Evolutionary conservation across 2,329 filamentous ascomycete genomes (phyloP).

Genomic region (Pleomassaria siparia): DNA sequence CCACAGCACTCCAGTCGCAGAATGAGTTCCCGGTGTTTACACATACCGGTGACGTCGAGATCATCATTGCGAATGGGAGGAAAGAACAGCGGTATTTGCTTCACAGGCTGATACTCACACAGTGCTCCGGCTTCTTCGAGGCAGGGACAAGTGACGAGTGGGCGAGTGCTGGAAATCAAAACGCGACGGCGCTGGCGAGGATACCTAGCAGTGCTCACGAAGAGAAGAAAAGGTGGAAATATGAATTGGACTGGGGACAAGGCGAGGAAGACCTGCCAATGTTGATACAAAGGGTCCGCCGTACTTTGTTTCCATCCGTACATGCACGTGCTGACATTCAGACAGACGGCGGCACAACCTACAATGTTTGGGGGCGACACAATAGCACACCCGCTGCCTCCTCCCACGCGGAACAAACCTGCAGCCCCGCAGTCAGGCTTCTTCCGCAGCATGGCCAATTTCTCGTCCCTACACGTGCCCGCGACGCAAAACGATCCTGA

Average conservation of each 20-base stretch:
- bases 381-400: constrained; percentile 45
- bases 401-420: constrained; percentile 63
- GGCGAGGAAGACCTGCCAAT: constrained; percentile 77
- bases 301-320: background rate
- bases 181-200: constrained; percentile 40
- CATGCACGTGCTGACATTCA: constrained; percentile 14
- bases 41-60: constrained; percentile 90
- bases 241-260: constrained; percentile 78
- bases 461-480: constrained; percentile 58
- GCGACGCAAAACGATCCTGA: constrained; percentile 55
- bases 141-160: constrained; percentile 80
- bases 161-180: constrained; percentile 51
- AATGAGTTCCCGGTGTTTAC: constrained; percentile 94
- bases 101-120: constrained; percentile 81
- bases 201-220: constrained; percentile 43
- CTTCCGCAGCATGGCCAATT: constrained; percentile 85
- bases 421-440: constrained; percentile 68
- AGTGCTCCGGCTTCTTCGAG: constrained; percentile 94
- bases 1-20: constrained; percentile 65
- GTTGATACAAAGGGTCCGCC: constrained; percentile 73
- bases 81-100: constrained; percentile 83
- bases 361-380: constrained; percentile 61
- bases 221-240: constrained; percentile 73
- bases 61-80: constrained; percentile 69
- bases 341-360: constrained; percentile 34